Base-by-base conservation (phyloP, 192 early-diverging fungal species). In the Backusella tuberculispora region DNA sequence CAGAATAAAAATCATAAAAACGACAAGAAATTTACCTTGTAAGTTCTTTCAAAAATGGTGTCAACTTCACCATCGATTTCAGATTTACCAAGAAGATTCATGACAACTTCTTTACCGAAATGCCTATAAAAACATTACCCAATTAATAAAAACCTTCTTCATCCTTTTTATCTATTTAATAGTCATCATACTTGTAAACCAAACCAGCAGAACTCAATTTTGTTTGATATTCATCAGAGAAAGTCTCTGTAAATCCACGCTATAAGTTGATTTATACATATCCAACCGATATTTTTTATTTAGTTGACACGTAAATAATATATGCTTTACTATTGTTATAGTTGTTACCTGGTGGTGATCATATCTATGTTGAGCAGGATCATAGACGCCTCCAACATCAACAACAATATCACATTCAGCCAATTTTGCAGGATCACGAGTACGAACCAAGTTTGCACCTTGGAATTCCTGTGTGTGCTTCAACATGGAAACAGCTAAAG, bases 201-300 rank as follows among this genome's bases (percentile, higher is more conserved):
- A 99, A 83, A 4, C 97, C 97, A n/a, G 97, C 97, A 76, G 91
- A 93, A 79, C 95, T 97, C 64, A 99, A 88, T 85, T 95, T 95
- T 77, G 92, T 96, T 76, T 88, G 74, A 76, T 95, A 90, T 67
- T 88, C 81, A 24, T 74, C 80, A 38, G 88, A 88, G 80, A 97
- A 99, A 69, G 94, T 95, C 77, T 96, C 95, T 34, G 82, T 83
- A 71, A 99, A 99, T 46, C 93, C 96, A 69, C 96, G 90, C 83
- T 80, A 60, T 24, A 21, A 44, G 38, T 5, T 41, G 1, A 41
- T 14, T 3, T 17, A 75, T 29, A n/a, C 15, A 71, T 34, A 34
- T 34, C 29, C 42, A 43, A 43, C 4, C 10, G 42, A 5, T 4
- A 24, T 60, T n/a, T 4, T 60, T 26, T n/a, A n/a, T n/a, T 56